Percentiles rank a stretch among this genome's conserved stretches.
These are phyloP conservation scores for Amylocystis lapponica DNA, from an alignment of 768 basidiomycete species.

Conservation along the genomic window DNA sequence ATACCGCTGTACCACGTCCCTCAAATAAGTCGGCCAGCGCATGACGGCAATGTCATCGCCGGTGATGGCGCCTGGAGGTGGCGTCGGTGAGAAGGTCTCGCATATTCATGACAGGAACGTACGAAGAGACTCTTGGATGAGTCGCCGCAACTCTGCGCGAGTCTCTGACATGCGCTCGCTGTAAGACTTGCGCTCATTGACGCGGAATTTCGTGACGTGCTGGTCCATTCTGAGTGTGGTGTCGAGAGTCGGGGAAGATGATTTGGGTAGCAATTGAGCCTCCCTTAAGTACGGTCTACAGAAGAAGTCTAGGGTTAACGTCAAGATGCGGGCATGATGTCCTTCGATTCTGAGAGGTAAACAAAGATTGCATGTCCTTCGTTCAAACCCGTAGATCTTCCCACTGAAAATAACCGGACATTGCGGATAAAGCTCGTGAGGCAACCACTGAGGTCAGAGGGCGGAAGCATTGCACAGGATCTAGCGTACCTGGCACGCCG, in stretches of 20 bases:
- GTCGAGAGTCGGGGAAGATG: neutral
- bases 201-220: conserved; percentile 20
- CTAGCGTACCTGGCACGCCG: neutral
- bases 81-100: neutral
- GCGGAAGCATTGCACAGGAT: conserved; percentile 1
- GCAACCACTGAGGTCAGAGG: conserved; percentile 3
- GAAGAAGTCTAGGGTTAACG: no score
- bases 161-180: conserved; percentile 25
- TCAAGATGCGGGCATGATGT: no score
- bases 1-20: conserved; percentile 22
- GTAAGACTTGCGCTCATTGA: conserved; percentile 19
- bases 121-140: conserved; percentile 21
- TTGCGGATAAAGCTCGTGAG: no score
- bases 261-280: no score
- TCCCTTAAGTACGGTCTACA: no score
- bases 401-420: no score
- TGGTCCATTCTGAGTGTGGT: conserved; percentile 1
- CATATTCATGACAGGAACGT: conserved; percentile 1
- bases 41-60: conserved; percentile 19
- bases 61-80: conserved; percentile 17
- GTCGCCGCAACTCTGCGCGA: conserved; percentile 18
- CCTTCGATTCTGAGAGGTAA: no score
- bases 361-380: no score
- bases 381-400: no score
- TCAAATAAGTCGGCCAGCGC: conserved; percentile 21